Percentiles rank a stretch among this genome's conserved stretches.
These are phyloP conservation scores for Alternaria gansuensis DNA, from an alignment of 2,329 filamentous ascomycete genomes.

Conservation along the genomic window DNA sequence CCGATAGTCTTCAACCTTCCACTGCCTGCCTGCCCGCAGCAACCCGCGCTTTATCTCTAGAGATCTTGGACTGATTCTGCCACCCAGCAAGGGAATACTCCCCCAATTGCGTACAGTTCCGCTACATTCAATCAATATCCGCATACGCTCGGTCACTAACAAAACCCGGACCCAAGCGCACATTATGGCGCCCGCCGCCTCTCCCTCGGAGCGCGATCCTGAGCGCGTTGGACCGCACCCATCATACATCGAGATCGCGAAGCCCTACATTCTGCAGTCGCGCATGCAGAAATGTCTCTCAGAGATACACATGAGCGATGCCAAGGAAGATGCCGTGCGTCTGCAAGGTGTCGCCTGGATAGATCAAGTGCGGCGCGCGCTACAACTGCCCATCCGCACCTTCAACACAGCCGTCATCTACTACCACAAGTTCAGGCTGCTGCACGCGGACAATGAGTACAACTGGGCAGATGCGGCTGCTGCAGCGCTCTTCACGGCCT, in stretches of 20 bases:
- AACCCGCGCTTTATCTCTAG: not conserved
- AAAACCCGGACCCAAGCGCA: not conserved
- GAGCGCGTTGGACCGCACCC: constrained; percentile 63
- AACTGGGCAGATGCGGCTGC: constrained; percentile 85
- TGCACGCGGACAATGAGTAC: constrained; percentile 86
- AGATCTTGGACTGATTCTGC: not conserved
- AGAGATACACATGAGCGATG: constrained; percentile 74
- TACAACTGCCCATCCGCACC: constrained; percentile 87
- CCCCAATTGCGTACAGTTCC: not conserved
- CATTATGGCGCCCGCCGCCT: constrained; percentile 46
- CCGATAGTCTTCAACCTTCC: constrained; percentile 6
- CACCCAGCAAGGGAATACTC: not conserved
- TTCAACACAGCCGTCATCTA: constrained; percentile 92
- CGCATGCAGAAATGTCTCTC: constrained; percentile 77
- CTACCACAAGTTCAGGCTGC: constrained; percentile 91
- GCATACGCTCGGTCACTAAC: not conserved
- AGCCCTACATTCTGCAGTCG: constrained; percentile 84
- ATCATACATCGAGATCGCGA: constrained; percentile 70
- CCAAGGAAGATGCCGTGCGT: constrained; percentile 80
- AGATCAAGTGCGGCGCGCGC: constrained; percentile 78
- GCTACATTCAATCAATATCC: constrained; percentile 1
- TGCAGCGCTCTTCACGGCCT: constrained; percentile 88
- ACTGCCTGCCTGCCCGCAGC: not conserved
- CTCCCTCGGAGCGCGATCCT: constrained; percentile 34
- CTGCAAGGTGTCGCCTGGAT: constrained; percentile 90